phyloP scores from a whole-genome alignment of 345 rosid species.

The Eucalyptus decipiens region DNA sequence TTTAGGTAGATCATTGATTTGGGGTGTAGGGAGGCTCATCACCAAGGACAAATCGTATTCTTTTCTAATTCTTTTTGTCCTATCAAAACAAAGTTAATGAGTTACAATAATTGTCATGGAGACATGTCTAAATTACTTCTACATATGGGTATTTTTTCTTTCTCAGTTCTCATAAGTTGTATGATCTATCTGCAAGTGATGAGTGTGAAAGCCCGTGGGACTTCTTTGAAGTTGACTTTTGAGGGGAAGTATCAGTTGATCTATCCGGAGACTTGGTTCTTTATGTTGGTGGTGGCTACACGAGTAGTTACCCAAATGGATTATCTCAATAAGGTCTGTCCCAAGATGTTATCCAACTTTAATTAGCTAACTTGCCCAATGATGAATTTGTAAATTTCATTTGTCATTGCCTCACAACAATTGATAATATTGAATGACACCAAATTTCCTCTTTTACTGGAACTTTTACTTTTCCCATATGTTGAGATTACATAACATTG shows the following conservation, averaged over 20 bases:
- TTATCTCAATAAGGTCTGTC: constrained; percentile 82
- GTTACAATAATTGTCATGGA: neutral
- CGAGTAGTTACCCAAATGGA: constrained; percentile 81
- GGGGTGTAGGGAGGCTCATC: neutral
- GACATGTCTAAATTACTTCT: neutral
- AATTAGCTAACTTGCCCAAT: neutral
- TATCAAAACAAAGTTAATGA: neutral
- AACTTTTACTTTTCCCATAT: neutral
- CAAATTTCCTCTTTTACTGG: neutral
- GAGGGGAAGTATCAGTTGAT: constrained; percentile 83
- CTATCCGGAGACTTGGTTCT: constrained; percentile 83
- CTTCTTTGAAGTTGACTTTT: constrained; percentile 75
- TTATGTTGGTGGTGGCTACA: constrained; percentile 53
- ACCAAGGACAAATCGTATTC: neutral
- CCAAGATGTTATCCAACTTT: neutral
- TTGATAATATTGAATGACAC: neutral
- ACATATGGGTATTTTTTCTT: neutral
- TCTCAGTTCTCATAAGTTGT: neutral
- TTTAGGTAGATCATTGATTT: neutral
- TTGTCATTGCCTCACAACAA: neutral
- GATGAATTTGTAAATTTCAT: neutral
- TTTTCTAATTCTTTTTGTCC: neutral
- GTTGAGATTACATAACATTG: neutral
- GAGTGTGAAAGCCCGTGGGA: constrained; percentile 98
- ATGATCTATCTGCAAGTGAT: constrained; percentile 48